Conservation (phyloP, 1,284 basidiomycete genomes). For the Rhodotorula sp. region DNA sequence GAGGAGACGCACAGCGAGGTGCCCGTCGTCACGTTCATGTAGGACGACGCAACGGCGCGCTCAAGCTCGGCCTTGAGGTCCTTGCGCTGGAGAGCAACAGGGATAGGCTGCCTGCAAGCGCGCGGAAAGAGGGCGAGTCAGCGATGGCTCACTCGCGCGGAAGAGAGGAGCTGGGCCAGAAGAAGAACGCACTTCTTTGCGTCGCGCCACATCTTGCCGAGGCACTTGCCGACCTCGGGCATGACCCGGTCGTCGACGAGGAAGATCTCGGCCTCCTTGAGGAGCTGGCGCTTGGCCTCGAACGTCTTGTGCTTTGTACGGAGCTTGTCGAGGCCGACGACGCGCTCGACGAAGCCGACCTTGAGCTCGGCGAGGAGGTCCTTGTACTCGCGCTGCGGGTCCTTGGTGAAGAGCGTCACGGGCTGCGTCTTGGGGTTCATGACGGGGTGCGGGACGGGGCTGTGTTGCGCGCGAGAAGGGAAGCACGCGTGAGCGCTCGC, state of each 20-base stretch:
- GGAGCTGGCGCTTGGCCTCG: constrained; percentile 79
- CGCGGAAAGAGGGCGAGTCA: constrained; percentile 1
- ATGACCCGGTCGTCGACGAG: constrained; percentile 88
- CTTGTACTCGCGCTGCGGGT: constrained; percentile 94
- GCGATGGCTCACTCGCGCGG: neutral
- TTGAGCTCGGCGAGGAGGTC: constrained; percentile 75
- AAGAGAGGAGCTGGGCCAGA: neutral
- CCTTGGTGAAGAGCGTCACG: constrained; percentile 90
- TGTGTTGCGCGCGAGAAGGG: constrained; percentile 47
- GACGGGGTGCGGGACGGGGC: constrained; percentile 75
- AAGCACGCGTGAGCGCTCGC: constrained; percentile 1
- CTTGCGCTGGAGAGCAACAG: constrained; percentile 80
- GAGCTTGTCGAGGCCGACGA: constrained; percentile 87
- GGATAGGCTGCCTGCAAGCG: constrained; percentile 76
- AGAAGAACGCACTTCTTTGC: constrained; percentile 77
- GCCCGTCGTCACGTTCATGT: constrained; percentile 90
- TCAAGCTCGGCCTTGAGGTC: constrained; percentile 88
- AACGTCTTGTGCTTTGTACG: constrained; percentile 92
- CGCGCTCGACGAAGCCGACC: constrained; percentile 84
- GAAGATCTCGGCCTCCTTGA: constrained; percentile 89
- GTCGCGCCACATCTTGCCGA: constrained; percentile 88
- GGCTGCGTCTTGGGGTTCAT: constrained; percentile 74
- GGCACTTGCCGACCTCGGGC: constrained; percentile 77
- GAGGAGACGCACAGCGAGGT: constrained; percentile 59
- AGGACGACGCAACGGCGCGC: constrained; percentile 84